These are phyloP conservation scores for Globisporangium abappressorium DNA, from an alignment of 352 stramenopile species.

Conservation along the genomic window DNA sequence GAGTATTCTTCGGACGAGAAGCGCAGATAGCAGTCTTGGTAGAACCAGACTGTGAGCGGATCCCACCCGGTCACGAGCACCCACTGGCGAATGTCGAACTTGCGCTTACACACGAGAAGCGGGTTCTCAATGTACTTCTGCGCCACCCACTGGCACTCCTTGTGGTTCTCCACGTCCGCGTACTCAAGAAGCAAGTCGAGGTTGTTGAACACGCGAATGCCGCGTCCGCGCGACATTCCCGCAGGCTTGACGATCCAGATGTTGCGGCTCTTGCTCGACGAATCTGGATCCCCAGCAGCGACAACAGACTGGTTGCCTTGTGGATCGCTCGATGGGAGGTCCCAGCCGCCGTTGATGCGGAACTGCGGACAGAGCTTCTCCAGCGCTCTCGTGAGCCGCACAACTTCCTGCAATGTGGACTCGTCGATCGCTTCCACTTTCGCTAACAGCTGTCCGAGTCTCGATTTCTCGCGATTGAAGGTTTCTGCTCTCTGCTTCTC, in stretches of 20 bases:
- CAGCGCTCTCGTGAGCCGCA: conserved; percentile 31
- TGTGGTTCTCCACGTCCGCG: conserved; percentile 82
- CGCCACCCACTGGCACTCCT: conserved; percentile 82
- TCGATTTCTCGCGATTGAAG: conserved; percentile 59
- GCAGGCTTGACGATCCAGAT: conserved; percentile 94
- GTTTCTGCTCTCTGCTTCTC: conserved; percentile 38
- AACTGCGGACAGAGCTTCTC: conserved; percentile 63
- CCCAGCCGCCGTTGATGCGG: conserved; percentile 59
- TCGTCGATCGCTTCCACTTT: conserved; percentile 36
- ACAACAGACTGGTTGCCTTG: conserved; percentile 7
- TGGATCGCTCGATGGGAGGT: conserved; percentile 15
- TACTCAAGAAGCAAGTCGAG: conserved; percentile 81
- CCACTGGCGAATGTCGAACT: conserved; percentile 93
- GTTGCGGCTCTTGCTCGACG: conserved; percentile 51
- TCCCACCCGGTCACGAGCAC: conserved; percentile 93
- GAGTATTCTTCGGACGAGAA: conserved; percentile 87
- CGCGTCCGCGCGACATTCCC: conserved; percentile 76
- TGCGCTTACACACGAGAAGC: conserved; percentile 80
- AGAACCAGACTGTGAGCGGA: conserved; percentile 92
- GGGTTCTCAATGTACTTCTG: conserved; percentile 92
- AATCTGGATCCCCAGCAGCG: not conserved
- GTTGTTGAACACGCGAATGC: conserved; percentile 89
- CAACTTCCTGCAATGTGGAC: conserved; percentile 22
- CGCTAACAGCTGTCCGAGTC: conserved; percentile 41
- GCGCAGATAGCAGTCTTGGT: conserved; percentile 90